Evolutionary conservation across 2,329 filamentous ascomycete species (phyloP).

Genomic region (Arthrobotrys iridis): DNA sequence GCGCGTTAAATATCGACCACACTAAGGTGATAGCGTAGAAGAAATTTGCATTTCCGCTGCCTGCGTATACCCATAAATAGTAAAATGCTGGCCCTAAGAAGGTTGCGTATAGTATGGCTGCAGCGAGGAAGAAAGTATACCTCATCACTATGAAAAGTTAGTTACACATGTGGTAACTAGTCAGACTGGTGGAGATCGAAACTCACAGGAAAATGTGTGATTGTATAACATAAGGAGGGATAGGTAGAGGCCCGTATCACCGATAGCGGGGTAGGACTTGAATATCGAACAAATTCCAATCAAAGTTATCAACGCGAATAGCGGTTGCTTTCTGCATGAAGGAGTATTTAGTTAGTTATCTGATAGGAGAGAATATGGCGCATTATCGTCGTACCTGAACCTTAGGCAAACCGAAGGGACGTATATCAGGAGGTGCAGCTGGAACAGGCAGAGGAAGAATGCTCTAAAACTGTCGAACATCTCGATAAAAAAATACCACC

Average conservation of each 20-base stretch:
- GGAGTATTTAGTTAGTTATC: not conserved
- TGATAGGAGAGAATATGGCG: not conserved
- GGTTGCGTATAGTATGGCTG: slow-evolving; percentile 84
- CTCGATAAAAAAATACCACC: slow-evolving; percentile 99
- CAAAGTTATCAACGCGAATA: slow-evolving; percentile 85
- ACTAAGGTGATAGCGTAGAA: slow-evolving; percentile 99
- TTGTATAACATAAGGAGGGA: slow-evolving; percentile 83
- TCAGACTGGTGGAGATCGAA: not conserved
- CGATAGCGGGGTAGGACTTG: slow-evolving; percentile 94
- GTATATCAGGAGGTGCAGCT: slow-evolving; percentile 92
- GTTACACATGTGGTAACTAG: slow-evolving; percentile 55
- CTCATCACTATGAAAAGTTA: slow-evolving; percentile 74
- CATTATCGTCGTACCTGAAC: slow-evolving; percentile 67
- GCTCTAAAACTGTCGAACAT: slow-evolving; percentile 98
- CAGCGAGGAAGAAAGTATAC: slow-evolving; percentile 86
- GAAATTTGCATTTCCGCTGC: slow-evolving; percentile 97
- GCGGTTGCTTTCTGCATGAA: slow-evolving; percentile 72
- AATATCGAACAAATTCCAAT: slow-evolving; percentile 93
- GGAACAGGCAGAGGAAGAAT: slow-evolving; percentile 98
- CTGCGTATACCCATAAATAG: slow-evolving; percentile 97
- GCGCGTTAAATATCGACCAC: slow-evolving; percentile 88
- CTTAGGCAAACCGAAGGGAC: slow-evolving; percentile 85
- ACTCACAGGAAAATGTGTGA: slow-evolving; percentile 85
- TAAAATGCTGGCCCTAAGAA: slow-evolving; percentile 95
- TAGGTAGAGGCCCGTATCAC: slow-evolving; percentile 86